Evolutionary conservation across 495 filamentous ascomycete species (phyloP), one percentile per base, ranked within the genome.

Genomic region (Penicillium egyptiacum): DNA sequence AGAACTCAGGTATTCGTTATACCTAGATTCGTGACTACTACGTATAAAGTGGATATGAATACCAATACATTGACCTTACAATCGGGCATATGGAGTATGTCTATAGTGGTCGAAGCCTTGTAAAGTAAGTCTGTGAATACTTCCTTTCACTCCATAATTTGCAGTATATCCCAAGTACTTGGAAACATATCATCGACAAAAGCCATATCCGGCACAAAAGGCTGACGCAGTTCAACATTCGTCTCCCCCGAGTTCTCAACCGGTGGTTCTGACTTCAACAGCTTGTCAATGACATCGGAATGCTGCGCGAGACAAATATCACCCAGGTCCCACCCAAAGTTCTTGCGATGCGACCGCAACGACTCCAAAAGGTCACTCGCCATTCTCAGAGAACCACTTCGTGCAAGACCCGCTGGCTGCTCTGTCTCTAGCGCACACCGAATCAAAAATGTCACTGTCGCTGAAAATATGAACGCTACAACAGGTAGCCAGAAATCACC

Each of bases 401-500:
- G 33, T 19, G 49, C 39, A 19, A 60, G 47, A 9, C 39, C 52
- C 1, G 58, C 40, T 4, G 16, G 19, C 23, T 46, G 45, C 23
- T 56, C 58, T n/a, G 45, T 60, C 35, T 60, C 58, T 3, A 68
- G 31, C 20, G 60, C 61, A 49, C 64, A 63, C 2, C 72, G 66
- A 40, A 75, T 63, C 19, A 75, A 44, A 33, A 73, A 75, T 2
- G 62, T 73, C 8, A 63, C 62, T 2, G 72, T 63, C 7, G 69
- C 65, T 0, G 67, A 64, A 7, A 73, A 56, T 10, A 65, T 63
- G 23, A 72, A 73, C 1, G 72, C 60, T 14, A 64, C 58, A 0
- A 66, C 63, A 20, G 72, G 68, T n/a, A 72, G 53, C 72, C 72
- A 75, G 20, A 73, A 75, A n/a, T 64, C 72, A 0, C 55, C 45